Evolutionary conservation across 2,329 filamentous ascomycete species (phyloP), one percentile per base, ranked within the genome.

Genomic region (Talaromyces sp.): DNA sequence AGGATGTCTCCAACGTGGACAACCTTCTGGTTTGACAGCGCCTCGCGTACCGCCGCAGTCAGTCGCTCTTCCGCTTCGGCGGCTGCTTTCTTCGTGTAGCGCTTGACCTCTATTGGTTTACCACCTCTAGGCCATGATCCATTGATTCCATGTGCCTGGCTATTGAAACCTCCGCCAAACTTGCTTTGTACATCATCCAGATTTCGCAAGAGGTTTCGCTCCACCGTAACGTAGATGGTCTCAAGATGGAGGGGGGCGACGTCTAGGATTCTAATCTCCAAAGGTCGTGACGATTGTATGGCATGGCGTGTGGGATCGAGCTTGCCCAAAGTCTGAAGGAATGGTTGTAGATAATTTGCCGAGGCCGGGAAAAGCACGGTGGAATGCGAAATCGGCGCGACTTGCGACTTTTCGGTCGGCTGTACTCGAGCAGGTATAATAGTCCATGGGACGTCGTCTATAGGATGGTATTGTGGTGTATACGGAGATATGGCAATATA

Each of bases 1-100:
- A 99, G 81, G 10, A 94, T 77, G 76, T 98, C 94, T 22, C 93
- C 93, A 0, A 88, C 84, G 72, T 97, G 95, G 13, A 98, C 87
- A 19, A 99, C 85, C 66, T 86, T 88, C 22, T 93, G 83, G 13
- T 86, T 86, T 36, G 88, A 83, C 61, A 99, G 79, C 1, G 93
- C 92, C 68, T 90, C 86, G 61, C 93, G 87, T 29, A 97, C 84
- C 17, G 90, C 87, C 19, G 83, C 80, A 31, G 85, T 86, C 61
- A 93, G 78, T 40, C 85, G 84, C 59, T 88, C 86, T 74, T 83
- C 75, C 17, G 88, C 85, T 69, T 78, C 76, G 0, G 70, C 74
- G 2, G 73, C 72, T 15, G 72, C 72, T 64, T 73, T 75, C 63
- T 78, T 78, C 2, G 75, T 72, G 34, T 72, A 72, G 61, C 72